Evolutionary conservation across 2,329 filamentous ascomycete species (phyloP).

Genomic region (Dothidotthia symphoricarpi): DNA sequence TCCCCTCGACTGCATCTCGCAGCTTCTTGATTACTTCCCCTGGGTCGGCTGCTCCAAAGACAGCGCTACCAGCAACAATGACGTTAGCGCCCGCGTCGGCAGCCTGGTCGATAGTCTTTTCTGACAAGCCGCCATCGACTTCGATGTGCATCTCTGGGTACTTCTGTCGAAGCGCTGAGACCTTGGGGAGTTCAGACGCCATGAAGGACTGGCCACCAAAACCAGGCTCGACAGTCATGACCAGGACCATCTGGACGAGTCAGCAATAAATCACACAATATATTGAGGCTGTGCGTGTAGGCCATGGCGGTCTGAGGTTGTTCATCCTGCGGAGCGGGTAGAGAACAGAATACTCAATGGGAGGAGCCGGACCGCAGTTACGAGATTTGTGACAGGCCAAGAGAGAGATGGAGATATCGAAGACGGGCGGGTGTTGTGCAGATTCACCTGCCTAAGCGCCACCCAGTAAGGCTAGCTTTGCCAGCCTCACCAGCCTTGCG

Average conservation of each 20-base stretch:
- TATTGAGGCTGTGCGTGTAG: background rate
- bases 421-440: too few relatives aligned
- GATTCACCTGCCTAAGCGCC: constrained; percentile 35
- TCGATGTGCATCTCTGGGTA: constrained; percentile 96
- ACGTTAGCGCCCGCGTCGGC: constrained; percentile 96
- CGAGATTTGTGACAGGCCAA: too few relatives aligned
- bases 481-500: constrained; percentile 23
- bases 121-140: constrained; percentile 88
- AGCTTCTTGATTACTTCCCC: constrained; percentile 81
- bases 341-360: too few relatives aligned
- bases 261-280: constrained; percentile 4
- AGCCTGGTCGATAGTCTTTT: constrained; percentile 86
- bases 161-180: constrained; percentile 73
- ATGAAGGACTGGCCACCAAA: constrained; percentile 99
- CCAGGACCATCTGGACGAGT: constrained; percentile 78
- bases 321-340: constrained; percentile 16
- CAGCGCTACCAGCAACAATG: constrained; percentile 93
- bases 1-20: constrained; percentile 72
- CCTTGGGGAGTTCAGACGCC: constrained; percentile 92
- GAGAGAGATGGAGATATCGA: too few relatives aligned
- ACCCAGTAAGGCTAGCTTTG: constrained; percentile 19
- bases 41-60: constrained; percentile 90
- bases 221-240: constrained; percentile 97
- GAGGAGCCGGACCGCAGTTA: too few relatives aligned
- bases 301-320: constrained; percentile 2